These are phyloP conservation scores for Rubroboletus satanas DNA, from an alignment of 768 basidiomycete genomes.

Conservation along the genomic window DNA sequence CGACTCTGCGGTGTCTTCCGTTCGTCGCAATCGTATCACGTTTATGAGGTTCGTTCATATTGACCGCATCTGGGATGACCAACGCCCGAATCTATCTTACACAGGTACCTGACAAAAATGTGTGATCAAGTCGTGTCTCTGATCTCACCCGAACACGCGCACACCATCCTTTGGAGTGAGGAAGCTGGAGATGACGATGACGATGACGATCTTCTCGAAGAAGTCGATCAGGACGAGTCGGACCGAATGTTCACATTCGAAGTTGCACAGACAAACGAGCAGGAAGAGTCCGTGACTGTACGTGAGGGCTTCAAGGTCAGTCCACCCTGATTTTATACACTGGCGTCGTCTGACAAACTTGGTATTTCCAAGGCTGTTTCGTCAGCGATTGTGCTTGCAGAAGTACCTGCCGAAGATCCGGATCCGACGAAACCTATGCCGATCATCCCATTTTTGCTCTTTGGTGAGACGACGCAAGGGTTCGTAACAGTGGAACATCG, in stretches of 20 bases:
- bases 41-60: conserved; percentile 51
- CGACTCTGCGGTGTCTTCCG: conserved; percentile 42
- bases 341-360: background rate
- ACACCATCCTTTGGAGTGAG: conserved; percentile 43
- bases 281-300: conserved; percentile 46
- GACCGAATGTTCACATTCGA: conserved; percentile 53
- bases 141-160: conserved; percentile 46
- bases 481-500: conserved; percentile 35
- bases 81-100: background rate
- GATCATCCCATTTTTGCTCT: conserved; percentile 31
- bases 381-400: conserved; percentile 8
- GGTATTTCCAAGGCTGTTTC: conserved; percentile 6
- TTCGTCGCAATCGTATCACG: conserved; percentile 50
- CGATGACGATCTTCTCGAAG: conserved; percentile 25
- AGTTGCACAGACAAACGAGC: conserved; percentile 51
- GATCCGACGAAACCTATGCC: conserved; percentile 1
- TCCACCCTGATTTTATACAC: background rate
- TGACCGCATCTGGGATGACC: background rate
- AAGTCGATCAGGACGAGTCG: conserved; percentile 37
- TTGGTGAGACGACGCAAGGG: conserved; percentile 40
- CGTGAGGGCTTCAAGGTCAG: conserved; percentile 45
- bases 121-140: conserved; percentile 52
- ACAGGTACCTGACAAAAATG: conserved; percentile 58
- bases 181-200: conserved; percentile 31
- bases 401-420: conserved; percentile 3